Percentiles rank a stretch among this genome's conserved stretches.
These are phyloP conservation scores for Penicillium concentricum DNA, from an alignment of 2,329 filamentous ascomycete genomes.

Conservation along the genomic window DNA sequence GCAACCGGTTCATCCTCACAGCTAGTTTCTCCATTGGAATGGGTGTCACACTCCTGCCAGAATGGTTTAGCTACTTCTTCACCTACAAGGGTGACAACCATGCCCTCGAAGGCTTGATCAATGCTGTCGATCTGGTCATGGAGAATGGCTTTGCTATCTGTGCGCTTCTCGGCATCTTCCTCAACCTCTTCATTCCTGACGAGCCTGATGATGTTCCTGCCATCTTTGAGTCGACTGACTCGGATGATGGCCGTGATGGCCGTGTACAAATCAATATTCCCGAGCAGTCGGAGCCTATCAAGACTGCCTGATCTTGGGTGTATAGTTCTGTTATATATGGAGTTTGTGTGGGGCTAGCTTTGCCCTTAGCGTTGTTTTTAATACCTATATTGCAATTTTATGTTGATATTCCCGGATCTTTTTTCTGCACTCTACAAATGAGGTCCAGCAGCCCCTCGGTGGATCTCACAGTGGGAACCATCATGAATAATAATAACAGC, in stretches of 20 bases:
- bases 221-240: slow-evolving; percentile 25
- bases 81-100: slow-evolving; percentile 58
- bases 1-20: slow-evolving; percentile 66
- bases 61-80: slow-evolving; percentile 50
- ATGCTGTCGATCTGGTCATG: slow-evolving; percentile 64
- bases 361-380: not conserved
- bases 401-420: not conserved
- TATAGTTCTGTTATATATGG: not conserved
- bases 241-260: slow-evolving; percentile 20
- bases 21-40: slow-evolving; percentile 62
- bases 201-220: slow-evolving; percentile 67
- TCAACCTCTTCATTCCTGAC: slow-evolving; percentile 72
- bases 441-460: too few species aligned
- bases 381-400: not conserved
- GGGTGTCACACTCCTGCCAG: slow-evolving; percentile 49
- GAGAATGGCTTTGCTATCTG: slow-evolving; percentile 63
- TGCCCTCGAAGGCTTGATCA: slow-evolving; percentile 60
- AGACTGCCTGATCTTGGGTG: slow-evolving; percentile 1
- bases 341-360: not conserved
- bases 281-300: slow-evolving; percentile 3
- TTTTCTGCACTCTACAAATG: not conserved
- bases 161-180: slow-evolving; percentile 67
- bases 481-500: not conserved
- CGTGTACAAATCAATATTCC: slow-evolving; percentile 6
- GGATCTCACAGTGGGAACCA: not conserved